Evolutionary conservation across 352 stramenopile genomes (phyloP).

Genomic region (Pythium brachiatum): DNA sequence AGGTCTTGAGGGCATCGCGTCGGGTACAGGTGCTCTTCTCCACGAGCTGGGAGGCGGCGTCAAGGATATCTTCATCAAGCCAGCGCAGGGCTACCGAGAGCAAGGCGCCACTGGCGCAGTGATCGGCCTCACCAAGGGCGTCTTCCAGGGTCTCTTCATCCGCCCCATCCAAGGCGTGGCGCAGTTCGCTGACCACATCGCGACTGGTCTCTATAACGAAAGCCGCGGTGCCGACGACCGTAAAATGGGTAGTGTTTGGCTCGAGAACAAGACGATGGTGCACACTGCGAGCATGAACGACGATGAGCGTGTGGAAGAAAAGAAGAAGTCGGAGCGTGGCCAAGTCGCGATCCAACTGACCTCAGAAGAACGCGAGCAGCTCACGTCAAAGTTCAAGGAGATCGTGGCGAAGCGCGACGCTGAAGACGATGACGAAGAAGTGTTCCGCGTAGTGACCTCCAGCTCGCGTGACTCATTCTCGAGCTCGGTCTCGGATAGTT

Average conservation of each 20-base stretch:
- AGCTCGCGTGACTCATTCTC: slow-evolving; percentile 6
- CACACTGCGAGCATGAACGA: slow-evolving; percentile 52
- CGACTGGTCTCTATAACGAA: slow-evolving; percentile 62
- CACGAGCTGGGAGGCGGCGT: slow-evolving; percentile 62
- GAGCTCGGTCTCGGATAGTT: background rate
- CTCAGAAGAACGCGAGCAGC: slow-evolving; percentile 33
- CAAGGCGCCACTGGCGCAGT: slow-evolving; percentile 59
- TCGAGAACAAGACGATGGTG: slow-evolving; percentile 40
- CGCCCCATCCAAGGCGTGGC: slow-evolving; percentile 51
- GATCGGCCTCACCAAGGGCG: slow-evolving; percentile 54
- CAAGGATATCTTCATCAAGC: slow-evolving; percentile 64
- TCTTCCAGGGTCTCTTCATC: slow-evolving; percentile 45
- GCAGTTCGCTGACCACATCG: slow-evolving; percentile 65
- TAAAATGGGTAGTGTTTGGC: slow-evolving; percentile 48
- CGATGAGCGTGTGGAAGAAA: slow-evolving; percentile 29
- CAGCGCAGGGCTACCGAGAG: slow-evolving; percentile 53
- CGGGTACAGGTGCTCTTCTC: slow-evolving; percentile 54
- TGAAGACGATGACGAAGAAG: slow-evolving; percentile 11
- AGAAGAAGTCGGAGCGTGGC: slow-evolving; percentile 22
- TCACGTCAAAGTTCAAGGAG: slow-evolving; percentile 39
- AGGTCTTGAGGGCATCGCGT: slow-evolving; percentile 42
- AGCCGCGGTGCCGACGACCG: slow-evolving; percentile 37
- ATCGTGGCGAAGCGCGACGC: slow-evolving; percentile 37
- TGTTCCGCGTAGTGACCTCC: slow-evolving; percentile 5
- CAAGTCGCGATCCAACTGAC: slow-evolving; percentile 48